Evolutionary conservation across 768 basidiomycete species (phyloP), one percentile per base, ranked within the genome.

Genomic region (Pulveroboletus sp.): DNA sequence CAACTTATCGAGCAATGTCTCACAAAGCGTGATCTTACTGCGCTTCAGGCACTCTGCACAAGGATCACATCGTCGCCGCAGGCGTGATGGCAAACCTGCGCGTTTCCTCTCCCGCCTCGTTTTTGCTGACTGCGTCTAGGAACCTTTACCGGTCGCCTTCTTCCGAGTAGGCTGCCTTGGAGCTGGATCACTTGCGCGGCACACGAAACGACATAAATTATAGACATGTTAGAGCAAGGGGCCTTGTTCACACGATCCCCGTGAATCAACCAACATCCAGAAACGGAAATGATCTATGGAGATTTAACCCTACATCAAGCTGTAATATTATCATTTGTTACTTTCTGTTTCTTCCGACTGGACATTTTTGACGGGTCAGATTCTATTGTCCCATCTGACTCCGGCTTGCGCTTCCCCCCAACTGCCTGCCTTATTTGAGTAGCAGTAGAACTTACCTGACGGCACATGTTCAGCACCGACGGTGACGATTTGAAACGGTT

Each of bases 401-500:
- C 51, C 2, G 67, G 70, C 56, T 77, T 78, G 52, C 77, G 67
- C 62, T 79, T 77, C 24, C 14, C 53, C 43, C 50, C 45, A 6
- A 39, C 41, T 5, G 7, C 32, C 12, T 57, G 49, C 18, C 57
- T 30, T 24, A 39, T 32, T 33, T 47, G 60, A 12, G 47, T 9
- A 6, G 55, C 52, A 0, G 48, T 38, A 11, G 65, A 65, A 58
- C 61, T 67, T 63, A 93, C 69, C 65, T 91, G 89, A 58, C 76
- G 76, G 58, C 86, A 82, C 68, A 83, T 76, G 45, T 75, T 76
- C 27, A 76, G 75, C 8, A 92, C 74, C 7, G 79, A 81, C 30
- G 75, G 65, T 1, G 86, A 83, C 6, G 78, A 71, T 61, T 81
- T 81, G 69, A 88, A 83, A 24, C 81, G 76, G n/a, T 76, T 65